Conservation (phyloP, 495 filamentous ascomycete species). For the Annulohypoxylon stygium region DNA sequence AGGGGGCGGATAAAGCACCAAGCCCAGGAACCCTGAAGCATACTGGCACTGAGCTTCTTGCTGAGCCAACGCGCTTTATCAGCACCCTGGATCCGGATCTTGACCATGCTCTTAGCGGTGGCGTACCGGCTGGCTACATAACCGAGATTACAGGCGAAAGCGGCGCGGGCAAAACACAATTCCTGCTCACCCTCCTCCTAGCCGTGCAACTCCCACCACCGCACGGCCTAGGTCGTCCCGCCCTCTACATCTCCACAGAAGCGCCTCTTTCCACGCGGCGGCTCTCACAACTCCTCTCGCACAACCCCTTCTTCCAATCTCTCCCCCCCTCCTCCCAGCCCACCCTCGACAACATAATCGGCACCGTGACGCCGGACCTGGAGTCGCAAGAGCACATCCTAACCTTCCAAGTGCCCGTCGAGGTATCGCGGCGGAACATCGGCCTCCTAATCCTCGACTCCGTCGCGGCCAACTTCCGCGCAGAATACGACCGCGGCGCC, state of each 20-base stretch:
- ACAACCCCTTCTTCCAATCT: constrained; percentile 70
- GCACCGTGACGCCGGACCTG: constrained; percentile 88
- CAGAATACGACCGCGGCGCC: constrained; percentile 76
- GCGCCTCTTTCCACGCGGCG: constrained; percentile 83
- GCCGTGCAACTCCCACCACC: constrained; percentile 82
- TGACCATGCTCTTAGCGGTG: constrained; percentile 83
- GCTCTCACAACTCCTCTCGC: constrained; percentile 79
- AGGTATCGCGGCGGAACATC: constrained; percentile 78
- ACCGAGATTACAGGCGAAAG: constrained; percentile 95
- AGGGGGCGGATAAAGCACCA: neutral
- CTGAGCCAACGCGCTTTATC: constrained; percentile 69
- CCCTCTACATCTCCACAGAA: constrained; percentile 97
- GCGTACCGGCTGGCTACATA: constrained; percentile 84
- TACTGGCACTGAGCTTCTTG: constrained; percentile 56
- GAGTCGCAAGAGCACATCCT: constrained; percentile 97
- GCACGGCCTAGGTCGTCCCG: constrained; percentile 73
- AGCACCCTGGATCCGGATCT: constrained; percentile 83
- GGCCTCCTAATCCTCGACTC: constrained; percentile 89
- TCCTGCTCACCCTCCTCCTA: constrained; percentile 85
- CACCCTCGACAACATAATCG: constrained; percentile 77
- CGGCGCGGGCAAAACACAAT: constrained; percentile 95
- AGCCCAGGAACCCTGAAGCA: constrained; percentile 43
- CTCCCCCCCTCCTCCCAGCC: constrained; percentile 65
- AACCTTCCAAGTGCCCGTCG: constrained; percentile 88
- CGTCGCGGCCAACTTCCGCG: constrained; percentile 93